Conservation (phyloP, 768 basidiomycete genomes). For the Cystobasidium tubakii region DNA sequence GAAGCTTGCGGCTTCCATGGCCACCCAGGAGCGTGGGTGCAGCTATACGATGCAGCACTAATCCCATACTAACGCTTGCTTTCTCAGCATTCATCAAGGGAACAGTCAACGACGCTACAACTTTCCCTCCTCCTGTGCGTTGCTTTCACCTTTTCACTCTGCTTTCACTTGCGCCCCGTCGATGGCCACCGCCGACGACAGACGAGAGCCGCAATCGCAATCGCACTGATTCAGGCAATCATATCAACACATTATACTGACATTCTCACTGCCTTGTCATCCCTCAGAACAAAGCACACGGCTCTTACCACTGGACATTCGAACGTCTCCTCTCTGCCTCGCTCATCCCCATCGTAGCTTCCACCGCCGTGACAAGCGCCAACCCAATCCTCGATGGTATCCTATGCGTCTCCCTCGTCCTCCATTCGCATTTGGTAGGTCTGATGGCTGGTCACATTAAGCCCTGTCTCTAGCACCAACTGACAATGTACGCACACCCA, state of each 20-base stretch:
- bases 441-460: background rate
- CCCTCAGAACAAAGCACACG: slow-evolving; percentile 62
- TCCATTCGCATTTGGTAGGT: slow-evolving; percentile 91
- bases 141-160: slow-evolving; percentile 47
- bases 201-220: background rate
- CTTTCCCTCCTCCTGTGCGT: slow-evolving; percentile 66
- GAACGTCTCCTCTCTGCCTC: slow-evolving; percentile 83
- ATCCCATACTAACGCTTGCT: background rate
- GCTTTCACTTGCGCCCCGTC: background rate
- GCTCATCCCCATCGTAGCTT: slow-evolving; percentile 79
- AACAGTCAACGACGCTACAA: slow-evolving; percentile 88
- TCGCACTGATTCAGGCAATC: no score
- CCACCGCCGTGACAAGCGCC: slow-evolving; percentile 71
- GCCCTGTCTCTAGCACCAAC: background rate
- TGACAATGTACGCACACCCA: slow-evolving; percentile 48
- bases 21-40: slow-evolving; percentile 5
- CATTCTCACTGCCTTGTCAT: no score
- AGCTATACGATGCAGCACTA: no score
- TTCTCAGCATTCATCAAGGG: slow-evolving; percentile 52
- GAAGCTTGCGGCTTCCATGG: slow-evolving; percentile 10
- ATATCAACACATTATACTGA: no score
- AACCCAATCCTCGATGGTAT: slow-evolving; percentile 86
- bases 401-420: slow-evolving; percentile 75
- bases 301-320: slow-evolving; percentile 87
- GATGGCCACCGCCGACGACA: slow-evolving; percentile 12